These are phyloP conservation scores for Rosa hybrid DNA, from an alignment of 331 rosid genomes.

Conservation along the genomic window DNA sequence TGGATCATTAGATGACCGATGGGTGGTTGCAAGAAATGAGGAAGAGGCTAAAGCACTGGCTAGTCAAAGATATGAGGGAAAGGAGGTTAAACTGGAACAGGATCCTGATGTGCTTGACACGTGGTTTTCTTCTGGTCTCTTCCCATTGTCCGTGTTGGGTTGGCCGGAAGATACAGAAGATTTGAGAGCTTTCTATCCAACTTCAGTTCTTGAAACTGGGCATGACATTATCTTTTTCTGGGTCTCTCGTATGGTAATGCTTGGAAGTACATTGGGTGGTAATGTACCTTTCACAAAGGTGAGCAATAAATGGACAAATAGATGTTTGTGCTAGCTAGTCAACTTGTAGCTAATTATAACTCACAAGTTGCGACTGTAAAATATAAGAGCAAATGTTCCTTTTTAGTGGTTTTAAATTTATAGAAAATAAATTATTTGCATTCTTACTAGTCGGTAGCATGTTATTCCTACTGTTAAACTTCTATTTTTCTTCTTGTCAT, in stretches of 20 bases:
- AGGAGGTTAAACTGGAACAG: constrained; percentile 57
- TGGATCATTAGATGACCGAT: constrained; percentile 70
- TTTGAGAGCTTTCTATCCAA: constrained; percentile 84
- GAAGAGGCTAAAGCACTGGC: constrained; percentile 75
- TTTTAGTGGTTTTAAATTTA: not conserved
- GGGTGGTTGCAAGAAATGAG: constrained; percentile 83
- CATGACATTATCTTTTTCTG: constrained; percentile 93
- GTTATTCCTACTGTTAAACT: not conserved
- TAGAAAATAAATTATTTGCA: not conserved
- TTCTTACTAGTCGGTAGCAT: not conserved
- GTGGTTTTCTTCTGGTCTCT: constrained; percentile 96
- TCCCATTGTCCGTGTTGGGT: constrained; percentile 87
- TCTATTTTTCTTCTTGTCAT: not conserved
- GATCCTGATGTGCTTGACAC: constrained; percentile 98
- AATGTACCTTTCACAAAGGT: constrained; percentile 80
- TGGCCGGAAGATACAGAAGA: constrained; percentile 92
- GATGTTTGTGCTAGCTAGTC: not conserved
- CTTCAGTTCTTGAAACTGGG: constrained; percentile 95
- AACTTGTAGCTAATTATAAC: not conserved
- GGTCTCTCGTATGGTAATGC: constrained; percentile 99
- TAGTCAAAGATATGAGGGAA: constrained; percentile 50
- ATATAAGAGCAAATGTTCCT: not conserved
- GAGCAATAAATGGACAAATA: constrained; percentile 20
- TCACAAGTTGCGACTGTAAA: not conserved
- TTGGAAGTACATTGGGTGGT: constrained; percentile 83